A percentile compares a stretch with the other conserved stretches of the same genome.
These are phyloP conservation scores for Naegleria fowleri DNA, from an alignment of 208 protist species.

Conservation along the genomic window DNA sequence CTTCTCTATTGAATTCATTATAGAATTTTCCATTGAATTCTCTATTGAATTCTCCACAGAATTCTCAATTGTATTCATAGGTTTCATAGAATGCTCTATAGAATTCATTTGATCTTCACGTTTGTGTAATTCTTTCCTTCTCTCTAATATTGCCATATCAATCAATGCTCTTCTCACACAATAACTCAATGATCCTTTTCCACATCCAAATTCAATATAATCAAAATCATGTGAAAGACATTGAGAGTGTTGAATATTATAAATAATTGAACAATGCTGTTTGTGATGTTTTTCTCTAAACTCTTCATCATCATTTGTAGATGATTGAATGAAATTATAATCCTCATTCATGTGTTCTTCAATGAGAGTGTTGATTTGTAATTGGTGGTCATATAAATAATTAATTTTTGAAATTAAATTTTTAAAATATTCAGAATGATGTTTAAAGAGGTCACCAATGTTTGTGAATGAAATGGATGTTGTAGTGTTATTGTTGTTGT, in stretches of 20 bases:
- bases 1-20: no score
- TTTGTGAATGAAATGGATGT: no score
- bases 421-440: background rate
- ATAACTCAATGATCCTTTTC: background rate
- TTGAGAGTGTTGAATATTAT: background rate
- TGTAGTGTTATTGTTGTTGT: no score
- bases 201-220: conserved; percentile 28
- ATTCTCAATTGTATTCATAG: no score
- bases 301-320: background rate
- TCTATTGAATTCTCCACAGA: no score
- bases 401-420: background rate
- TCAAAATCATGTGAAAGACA: conserved; percentile 8
- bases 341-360: background rate
- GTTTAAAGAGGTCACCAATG: no score
- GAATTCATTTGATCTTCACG: no score
- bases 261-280: background rate
- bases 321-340: no score
- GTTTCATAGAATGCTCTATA: no score
- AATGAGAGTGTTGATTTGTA: background rate
- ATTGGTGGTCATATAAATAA: background rate
- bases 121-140: no score
- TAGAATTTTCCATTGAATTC: no score
- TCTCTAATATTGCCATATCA: no score
- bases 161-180: background rate
- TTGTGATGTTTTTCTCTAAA: background rate